Percentiles rank a stretch among this genome's conserved stretches.
phyloP scores from a whole-genome alignment of 2,329 filamentous ascomycete genomes.

The Diaporthe sp. region DNA sequence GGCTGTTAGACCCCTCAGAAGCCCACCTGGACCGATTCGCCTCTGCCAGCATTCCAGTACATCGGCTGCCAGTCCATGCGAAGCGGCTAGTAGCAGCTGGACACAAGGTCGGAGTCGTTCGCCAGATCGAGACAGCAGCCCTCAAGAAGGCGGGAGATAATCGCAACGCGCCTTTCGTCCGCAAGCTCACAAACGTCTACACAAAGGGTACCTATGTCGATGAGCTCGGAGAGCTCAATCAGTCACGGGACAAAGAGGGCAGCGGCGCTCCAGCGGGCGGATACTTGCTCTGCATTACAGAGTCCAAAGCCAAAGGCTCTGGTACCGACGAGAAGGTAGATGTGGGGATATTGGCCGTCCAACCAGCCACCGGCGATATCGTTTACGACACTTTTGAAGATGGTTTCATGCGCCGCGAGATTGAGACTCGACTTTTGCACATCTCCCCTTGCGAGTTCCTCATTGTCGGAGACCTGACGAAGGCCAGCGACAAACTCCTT shows the following conservation, averaged over 20 bases:
- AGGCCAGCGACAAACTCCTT: constrained; percentile 92
- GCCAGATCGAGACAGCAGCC: constrained; percentile 94
- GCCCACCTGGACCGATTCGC: constrained; percentile 93
- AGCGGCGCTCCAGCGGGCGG: constrained; percentile 74
- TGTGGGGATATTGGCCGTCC: constrained; percentile 92
- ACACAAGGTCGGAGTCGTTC: constrained; percentile 95
- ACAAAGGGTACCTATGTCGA: constrained; percentile 99
- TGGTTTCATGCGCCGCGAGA: constrained; percentile 96
- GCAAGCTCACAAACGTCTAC: constrained; percentile 95
- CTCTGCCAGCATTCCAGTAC: constrained; percentile 94
- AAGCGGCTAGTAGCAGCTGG: constrained; percentile 93
- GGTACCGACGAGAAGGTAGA: constrained; percentile 95
- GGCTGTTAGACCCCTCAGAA: constrained; percentile 79
- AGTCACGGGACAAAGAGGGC: constrained; percentile 51
- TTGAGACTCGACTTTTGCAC: constrained; percentile 94
- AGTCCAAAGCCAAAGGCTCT: constrained; percentile 81
- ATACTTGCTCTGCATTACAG: constrained; percentile 94
- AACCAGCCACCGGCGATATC: constrained; percentile 95
- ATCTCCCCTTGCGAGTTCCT: constrained; percentile 97
- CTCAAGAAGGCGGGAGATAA: constrained; percentile 97
- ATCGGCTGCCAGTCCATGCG: constrained; percentile 91
- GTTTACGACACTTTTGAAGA: constrained; percentile 97
- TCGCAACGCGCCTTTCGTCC: constrained; percentile 89
- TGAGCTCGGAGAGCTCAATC: constrained; percentile 85
- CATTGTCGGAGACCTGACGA: constrained; percentile 90